A percentile compares a stretch with the other conserved stretches of the same genome.
phyloP scores from a whole-genome alignment of 139 green algal genomes.

The Coelastrella sp. region DNA sequence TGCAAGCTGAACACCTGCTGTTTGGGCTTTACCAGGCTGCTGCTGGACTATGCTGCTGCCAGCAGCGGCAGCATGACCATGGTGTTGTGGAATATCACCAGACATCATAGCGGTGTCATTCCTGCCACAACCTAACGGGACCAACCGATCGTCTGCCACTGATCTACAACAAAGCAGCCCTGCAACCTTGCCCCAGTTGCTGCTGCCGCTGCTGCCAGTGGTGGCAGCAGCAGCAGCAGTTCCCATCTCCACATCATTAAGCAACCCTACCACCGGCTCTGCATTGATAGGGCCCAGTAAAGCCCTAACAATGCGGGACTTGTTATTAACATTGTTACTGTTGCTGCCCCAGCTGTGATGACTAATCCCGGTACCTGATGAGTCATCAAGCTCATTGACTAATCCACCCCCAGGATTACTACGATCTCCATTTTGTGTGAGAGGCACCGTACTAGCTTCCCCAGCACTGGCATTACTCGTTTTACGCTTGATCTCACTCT shows the following conservation, averaged over 20 bases:
- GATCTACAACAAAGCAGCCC: neutral
- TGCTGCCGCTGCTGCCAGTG: slow-evolving; percentile 25
- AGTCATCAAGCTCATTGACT: neutral
- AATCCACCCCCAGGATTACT: neutral
- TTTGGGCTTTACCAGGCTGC: neutral
- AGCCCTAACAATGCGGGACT: neutral
- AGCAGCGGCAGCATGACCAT: neutral
- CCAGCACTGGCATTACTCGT: neutral
- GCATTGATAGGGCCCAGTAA: neutral
- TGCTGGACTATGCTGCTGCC: neutral
- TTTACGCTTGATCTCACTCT: neutral
- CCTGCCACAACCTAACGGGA: neutral
- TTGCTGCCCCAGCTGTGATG: neutral
- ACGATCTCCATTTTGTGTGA: neutral
- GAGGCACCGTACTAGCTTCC: neutral
- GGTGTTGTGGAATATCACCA: neutral
- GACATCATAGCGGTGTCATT: slow-evolving; percentile 12
- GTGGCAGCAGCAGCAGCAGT: neutral
- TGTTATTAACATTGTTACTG: neutral
- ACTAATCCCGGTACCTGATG: neutral
- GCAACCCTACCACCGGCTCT: neutral
- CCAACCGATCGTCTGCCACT: neutral
- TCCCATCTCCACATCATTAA: neutral
- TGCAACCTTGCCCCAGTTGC: neutral
- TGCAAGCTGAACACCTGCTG: neutral